A percentile compares a stretch with the other conserved stretches of the same genome.
phyloP scores from a whole-genome alignment of 371 early-diverging fungal genomes.

The Batrachochytrium dendrobatidis region DNA sequence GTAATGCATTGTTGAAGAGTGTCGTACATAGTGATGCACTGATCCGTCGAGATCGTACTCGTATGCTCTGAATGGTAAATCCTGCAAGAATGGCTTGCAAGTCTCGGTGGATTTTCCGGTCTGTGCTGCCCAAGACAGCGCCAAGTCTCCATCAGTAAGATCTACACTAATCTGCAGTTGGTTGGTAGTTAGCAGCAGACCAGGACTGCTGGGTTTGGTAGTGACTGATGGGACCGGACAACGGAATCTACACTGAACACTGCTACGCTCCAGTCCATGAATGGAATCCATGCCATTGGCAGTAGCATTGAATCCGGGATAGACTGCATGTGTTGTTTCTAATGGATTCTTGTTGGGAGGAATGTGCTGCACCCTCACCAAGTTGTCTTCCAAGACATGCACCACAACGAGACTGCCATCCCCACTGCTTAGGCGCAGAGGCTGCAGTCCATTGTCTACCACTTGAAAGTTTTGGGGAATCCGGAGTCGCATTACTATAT shows the following conservation, averaged over 20 bases:
- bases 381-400: conserved; percentile 13
- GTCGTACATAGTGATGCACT: conserved; percentile 19
- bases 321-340: not conserved
- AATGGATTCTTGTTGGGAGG: conserved; percentile 5
- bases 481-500: too few species aligned
- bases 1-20: conserved; percentile 17
- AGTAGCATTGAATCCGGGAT: not conserved
- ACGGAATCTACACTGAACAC: conserved; percentile 3
- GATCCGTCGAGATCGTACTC: conserved; percentile 15
- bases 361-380: conserved; percentile 15
- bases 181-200: conserved; percentile 6
- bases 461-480: not conserved
- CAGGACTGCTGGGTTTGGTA: not conserved
- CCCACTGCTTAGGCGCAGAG: conserved; percentile 4
- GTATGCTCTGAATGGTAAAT: conserved; percentile 47
- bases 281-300: not conserved
- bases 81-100: conserved; percentile 40
- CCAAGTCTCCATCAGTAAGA: conserved; percentile 11
- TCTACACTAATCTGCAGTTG: conserved; percentile 4
- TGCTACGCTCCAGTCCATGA: not conserved
- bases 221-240: conserved; percentile 8
- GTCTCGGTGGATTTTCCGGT: not conserved
- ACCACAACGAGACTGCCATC: conserved; percentile 13
- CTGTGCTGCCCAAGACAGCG: conserved; percentile 11
- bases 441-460: not conserved